These are phyloP conservation scores for Phyllosticta citriasiana DNA, from an alignment of 2,329 filamentous ascomycete genomes.

Conservation along the genomic window DNA sequence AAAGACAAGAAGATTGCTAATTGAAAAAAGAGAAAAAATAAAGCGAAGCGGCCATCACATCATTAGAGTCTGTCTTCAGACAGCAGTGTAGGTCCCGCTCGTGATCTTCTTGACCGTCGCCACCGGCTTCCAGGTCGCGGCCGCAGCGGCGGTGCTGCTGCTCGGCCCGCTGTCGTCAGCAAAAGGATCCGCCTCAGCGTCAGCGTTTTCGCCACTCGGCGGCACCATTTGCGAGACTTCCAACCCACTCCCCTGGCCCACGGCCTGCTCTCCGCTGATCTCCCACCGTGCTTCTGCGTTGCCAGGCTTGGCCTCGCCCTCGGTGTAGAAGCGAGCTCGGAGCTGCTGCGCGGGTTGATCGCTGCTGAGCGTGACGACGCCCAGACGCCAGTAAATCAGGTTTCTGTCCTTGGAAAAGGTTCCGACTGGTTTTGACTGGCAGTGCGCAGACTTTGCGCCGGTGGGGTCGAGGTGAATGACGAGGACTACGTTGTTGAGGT, in stretches of 20 bases:
- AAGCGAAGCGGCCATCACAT: neutral
- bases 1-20: neutral
- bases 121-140: slow-evolving; percentile 23
- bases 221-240: slow-evolving; percentile 36
- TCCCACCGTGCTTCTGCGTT: slow-evolving; percentile 81
- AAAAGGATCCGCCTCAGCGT: slow-evolving; percentile 53
- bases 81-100: slow-evolving; percentile 24
- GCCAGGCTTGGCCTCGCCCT: slow-evolving; percentile 60
- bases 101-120: slow-evolving; percentile 26
- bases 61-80: neutral
- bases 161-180: slow-evolving; percentile 45
- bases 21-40: neutral
- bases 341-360: slow-evolving; percentile 59
- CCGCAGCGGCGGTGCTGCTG: neutral
- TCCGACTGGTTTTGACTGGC: slow-evolving; percentile 70
- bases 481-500: slow-evolving; percentile 64
- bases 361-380: slow-evolving; percentile 57
- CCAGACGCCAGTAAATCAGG: slow-evolving; percentile 70
- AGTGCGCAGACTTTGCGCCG: slow-evolving; percentile 51
- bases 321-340: slow-evolving; percentile 71
- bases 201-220: slow-evolving; percentile 31
- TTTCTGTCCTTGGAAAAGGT: slow-evolving; percentile 69
- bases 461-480: slow-evolving; percentile 58
- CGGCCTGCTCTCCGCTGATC: slow-evolving; percentile 41
- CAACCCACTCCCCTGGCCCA: slow-evolving; percentile 51